Evolutionary conservation across 2,329 filamentous ascomycete genomes (phyloP).

Genomic region (Trichoderma pleuroti): DNA sequence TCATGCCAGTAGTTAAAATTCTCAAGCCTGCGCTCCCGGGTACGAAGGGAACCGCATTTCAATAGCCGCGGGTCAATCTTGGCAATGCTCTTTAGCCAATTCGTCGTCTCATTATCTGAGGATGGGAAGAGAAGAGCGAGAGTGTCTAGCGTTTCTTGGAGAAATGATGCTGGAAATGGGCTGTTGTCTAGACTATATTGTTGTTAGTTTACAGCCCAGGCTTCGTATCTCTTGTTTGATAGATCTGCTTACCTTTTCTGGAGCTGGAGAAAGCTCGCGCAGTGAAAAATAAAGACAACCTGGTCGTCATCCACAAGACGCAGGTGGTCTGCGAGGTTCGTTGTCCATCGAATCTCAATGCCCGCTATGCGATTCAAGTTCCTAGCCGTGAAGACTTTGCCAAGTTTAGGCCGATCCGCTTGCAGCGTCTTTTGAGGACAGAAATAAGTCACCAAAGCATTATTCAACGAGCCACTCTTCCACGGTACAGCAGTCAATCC

Average conservation of each 20-base stretch:
- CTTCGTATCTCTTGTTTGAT: background rate
- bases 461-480: background rate
- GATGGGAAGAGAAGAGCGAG: conserved; percentile 37
- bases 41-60: conserved; percentile 31
- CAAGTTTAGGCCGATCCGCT: conserved; percentile 7
- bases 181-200: background rate
- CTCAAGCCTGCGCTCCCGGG: conserved; percentile 26
- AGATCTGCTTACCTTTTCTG: conserved; percentile 22
- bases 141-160: conserved; percentile 37
- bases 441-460: background rate
- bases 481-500: background rate
- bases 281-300: conserved; percentile 39
- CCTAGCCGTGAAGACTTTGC: conserved; percentile 6
- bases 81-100: conserved; percentile 24
- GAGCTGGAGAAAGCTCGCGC: conserved; percentile 36
- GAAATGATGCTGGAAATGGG: conserved; percentile 31
- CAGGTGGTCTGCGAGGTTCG: conserved; percentile 41
- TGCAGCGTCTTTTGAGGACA: background rate
- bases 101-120: conserved; percentile 23
- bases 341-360: conserved; percentile 35
- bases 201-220: background rate
- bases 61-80: conserved; percentile 28
- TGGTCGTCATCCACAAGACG: conserved; percentile 37
- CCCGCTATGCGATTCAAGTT: conserved; percentile 32
- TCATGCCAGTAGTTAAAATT: conserved; percentile 42